Conservation (phyloP, 306 rosid species). For the Corylus heterophylla region DNA sequence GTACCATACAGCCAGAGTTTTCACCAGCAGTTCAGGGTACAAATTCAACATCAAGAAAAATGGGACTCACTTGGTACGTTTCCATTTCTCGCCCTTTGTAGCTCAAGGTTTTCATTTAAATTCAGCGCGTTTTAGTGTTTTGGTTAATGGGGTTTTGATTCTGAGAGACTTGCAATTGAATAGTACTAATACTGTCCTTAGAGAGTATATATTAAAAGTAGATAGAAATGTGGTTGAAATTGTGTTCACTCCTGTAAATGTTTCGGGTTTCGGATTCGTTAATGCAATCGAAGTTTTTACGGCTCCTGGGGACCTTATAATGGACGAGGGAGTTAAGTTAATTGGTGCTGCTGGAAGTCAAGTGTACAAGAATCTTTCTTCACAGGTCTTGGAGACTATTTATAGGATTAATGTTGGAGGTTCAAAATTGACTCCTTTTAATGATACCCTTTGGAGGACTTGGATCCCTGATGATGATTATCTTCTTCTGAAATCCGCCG, state of each 20-base stretch:
- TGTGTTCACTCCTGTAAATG: conserved; percentile 47
- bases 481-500: conserved; percentile 63
- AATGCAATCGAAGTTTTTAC: conserved; percentile 78
- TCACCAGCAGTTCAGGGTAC: conserved; percentile 55
- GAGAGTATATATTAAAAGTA: conserved; percentile 59
- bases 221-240: conserved; percentile 50
- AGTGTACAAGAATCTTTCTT: conserved; percentile 58
- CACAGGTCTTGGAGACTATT: conserved; percentile 68
- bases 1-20: conserved; percentile 82
- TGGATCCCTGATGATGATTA: conserved; percentile 88
- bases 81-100: conserved; percentile 80
- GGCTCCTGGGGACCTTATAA: conserved; percentile 70
- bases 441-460: conserved; percentile 92
- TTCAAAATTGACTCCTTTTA: conserved; percentile 68
- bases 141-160: conserved; percentile 46
- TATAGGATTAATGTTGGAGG: conserved; percentile 91
- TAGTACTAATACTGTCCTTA: conserved; percentile 38
- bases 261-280: conserved; percentile 64
- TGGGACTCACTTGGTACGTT: conserved; percentile 80
- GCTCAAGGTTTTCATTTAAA: conserved; percentile 49
- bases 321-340: conserved; percentile 66
- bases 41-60: conserved; percentile 59
- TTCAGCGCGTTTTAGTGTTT: conserved; percentile 64
- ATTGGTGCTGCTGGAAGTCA: conserved; percentile 48
- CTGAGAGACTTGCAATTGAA: conserved; percentile 30